Base-by-base conservation (phyloP, 2,329 filamentous ascomycete genomes). In the Fusarium gaditjirri region DNA sequence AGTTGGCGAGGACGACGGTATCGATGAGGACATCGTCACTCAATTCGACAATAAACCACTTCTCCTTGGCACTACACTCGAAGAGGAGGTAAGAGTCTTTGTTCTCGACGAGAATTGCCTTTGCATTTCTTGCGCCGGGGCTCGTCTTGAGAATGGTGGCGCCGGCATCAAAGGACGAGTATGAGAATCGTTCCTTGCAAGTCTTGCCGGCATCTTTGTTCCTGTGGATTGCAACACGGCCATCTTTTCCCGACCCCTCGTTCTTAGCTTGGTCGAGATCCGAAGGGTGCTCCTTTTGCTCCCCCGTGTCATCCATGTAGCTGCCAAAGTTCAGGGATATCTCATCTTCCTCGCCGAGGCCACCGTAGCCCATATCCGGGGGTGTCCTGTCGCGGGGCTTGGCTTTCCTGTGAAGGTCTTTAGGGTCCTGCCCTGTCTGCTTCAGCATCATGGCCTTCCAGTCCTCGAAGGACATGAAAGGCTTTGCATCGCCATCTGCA, bases 81-180 rank as follows among this genome's bases (percentile, higher is more conserved):
- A 98, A 93, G 49, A 98, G 87, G 94, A 99, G 97, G 81, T 99
- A 99, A 72, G 94, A 95, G 82, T 99, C 96, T 83, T 98, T 98
- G 83, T 98, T 98, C 84, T 99, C 96, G 44, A 97, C 91, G 44
- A 99, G 83, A 19, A 99, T 92, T 19, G 95, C 92, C 65, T 94
- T 97, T 21, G 94, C 88, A 70, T 96, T 97, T 80, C 96, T 97
- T 61, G 93, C 93, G 70, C 95, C 92, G 7, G 89, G 86, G 78
- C 97, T 97, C 5, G 94, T 94, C 84, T 98, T 98, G 69, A 97
- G 86, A 33, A 98, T 90, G 2, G 94, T 98, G 17, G 96, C 96
- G 16, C 96, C 96, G 68, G 94, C 97, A 80, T 99, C 96, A 78
- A 98, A 98, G 2, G 95, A 98, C 11, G 96, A 94, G 82, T 97